Evolutionary conservation across 2,329 filamentous ascomycete species (phyloP), one percentile per base, ranked within the genome.

Genomic region (Ilyonectria sp.): DNA sequence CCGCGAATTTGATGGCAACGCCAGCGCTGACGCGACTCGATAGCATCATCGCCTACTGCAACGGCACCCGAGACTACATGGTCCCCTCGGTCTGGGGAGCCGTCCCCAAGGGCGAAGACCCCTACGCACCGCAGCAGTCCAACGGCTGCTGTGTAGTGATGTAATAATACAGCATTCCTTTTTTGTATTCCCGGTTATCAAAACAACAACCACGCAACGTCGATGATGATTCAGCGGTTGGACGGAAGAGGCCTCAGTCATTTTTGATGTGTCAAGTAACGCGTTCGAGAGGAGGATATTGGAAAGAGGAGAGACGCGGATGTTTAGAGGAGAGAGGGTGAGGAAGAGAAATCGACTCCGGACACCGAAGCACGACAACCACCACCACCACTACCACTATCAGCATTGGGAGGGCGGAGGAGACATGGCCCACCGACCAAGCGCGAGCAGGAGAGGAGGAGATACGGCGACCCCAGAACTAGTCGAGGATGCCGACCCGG

Each of bases 21-120:
- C 11, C 57, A 76, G 60, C 64, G 59, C 40, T 73, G 60, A 73
- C 67, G 13, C 19, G 49, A 65, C 59, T 33, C 66, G 72, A 65
- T 79, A 99, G 96, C 82, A 93, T 98, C 82, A 98, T 98, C 82
- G 93, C 94, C 76, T 98, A 98, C 86, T 98, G 95, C 84, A 97
- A 97, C 83, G 95, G 94, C 83, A 98, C 96, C 76, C 93, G 95
- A 83, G 96, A 99, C 82, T 98, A 97, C 86, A 98, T 99, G 96
- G 95, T 98, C 60, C 95, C 95, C 58, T 97, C 94, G 60, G 93
- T 97, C 82, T 99, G 96, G 96, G 95, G 95, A 75, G 90, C 92
- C 69, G 94, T 98, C 72, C 94, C 97, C 79, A 95, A 94, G 87
- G 92, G 93, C 82, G 96, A 98, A 81, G 96, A 99, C 81, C 96